phyloP scores from a whole-genome alignment of 2,329 filamentous ascomycete genomes.

The Cladophialophora exuberans region DNA sequence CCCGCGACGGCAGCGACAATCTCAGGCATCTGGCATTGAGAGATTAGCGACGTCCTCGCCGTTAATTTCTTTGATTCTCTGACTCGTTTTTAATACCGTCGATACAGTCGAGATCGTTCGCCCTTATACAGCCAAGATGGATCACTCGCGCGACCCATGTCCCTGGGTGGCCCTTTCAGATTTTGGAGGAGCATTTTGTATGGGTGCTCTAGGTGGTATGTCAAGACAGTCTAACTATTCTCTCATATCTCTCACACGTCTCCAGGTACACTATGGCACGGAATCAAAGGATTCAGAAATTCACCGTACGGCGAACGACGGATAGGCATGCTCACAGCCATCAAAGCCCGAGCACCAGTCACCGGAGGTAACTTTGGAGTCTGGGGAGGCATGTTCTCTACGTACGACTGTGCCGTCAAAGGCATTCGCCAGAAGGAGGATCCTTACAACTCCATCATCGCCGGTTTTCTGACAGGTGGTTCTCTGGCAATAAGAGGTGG shows the following conservation, averaged over 20 bases:
- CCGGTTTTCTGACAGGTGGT: conserved; percentile 94
- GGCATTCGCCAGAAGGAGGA: conserved; percentile 95
- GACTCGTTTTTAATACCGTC: no score
- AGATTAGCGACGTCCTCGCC: no score
- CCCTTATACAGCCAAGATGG: no score
- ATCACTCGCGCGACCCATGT: conserved; percentile 96
- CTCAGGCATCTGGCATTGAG: neutral
- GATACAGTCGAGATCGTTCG: neutral
- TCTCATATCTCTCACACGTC: conserved; percentile 58
- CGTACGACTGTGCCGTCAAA: conserved; percentile 96
- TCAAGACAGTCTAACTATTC: neutral
- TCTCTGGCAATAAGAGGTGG: conserved; percentile 90
- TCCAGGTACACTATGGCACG: conserved; percentile 89
- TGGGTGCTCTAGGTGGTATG: conserved; percentile 63
- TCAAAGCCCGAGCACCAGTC: conserved; percentile 95
- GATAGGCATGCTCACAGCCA: conserved; percentile 93
- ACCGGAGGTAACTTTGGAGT: conserved; percentile 97
- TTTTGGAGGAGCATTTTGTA: conserved; percentile 94
- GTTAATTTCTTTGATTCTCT: no score
- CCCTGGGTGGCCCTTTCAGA: conserved; percentile 96
- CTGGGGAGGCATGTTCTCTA: conserved; percentile 95
- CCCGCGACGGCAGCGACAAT: no score
- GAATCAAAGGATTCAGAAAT: conserved; percentile 91
- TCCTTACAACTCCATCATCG: conserved; percentile 96
- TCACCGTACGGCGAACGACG: conserved; percentile 90